Base-by-base conservation (phyloP, 768 basidiomycete genomes). In the Suillus tomentosus region DNA sequence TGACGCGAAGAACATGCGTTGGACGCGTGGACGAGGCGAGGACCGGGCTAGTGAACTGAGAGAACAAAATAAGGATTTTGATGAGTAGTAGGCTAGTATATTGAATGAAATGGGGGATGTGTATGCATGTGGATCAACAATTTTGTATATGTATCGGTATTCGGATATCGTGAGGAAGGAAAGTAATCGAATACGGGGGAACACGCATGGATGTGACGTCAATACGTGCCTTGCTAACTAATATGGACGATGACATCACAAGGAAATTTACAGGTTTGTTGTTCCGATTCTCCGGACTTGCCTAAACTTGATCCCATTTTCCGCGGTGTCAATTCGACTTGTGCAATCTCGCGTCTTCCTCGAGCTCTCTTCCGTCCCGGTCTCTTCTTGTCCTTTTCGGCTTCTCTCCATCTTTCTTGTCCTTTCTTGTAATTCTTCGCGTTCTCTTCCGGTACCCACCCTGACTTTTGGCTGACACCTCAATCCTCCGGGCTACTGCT, bases 1-100 rank as follows among this genome's bases (percentile, higher is more conserved):
- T 94, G 74, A 64, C 80, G 39, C 31, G 31, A 31, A 39, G 13
- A 14, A 10, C 37, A 9, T 48, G 67, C 40, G 22, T 24, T 63
- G 37, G 24, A 34, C 36, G 62, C 27, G 17, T 65, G 37, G 31
- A 34, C 42, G 60, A 48, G 13, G 43, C 22, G 39, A 37, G 43
- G 60, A 31, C 37, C 8, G 27, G 36, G 50, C 40, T 53, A 55
- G n/a, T 39, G 39, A 47, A 17, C 17, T 42, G 42, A n/a, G n/a
- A 47, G 45, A 47, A 31, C 31, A 31, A 31, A 31, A 31, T 31
- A 31, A 31, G 31, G 31, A 31, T 31, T 31, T 31, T 31, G 31
- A 31, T 31, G 31, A 31, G 31, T 31, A 31, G 31, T 31, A 31
- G 31, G 31, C 31, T 31, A 31, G 31, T 31, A 31, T 31, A 37